Percentiles rank a stretch among this genome's conserved stretches.
Conservation (phyloP, 1,284 basidiomycete genomes). For the Cryptococcus sp. region DNA sequence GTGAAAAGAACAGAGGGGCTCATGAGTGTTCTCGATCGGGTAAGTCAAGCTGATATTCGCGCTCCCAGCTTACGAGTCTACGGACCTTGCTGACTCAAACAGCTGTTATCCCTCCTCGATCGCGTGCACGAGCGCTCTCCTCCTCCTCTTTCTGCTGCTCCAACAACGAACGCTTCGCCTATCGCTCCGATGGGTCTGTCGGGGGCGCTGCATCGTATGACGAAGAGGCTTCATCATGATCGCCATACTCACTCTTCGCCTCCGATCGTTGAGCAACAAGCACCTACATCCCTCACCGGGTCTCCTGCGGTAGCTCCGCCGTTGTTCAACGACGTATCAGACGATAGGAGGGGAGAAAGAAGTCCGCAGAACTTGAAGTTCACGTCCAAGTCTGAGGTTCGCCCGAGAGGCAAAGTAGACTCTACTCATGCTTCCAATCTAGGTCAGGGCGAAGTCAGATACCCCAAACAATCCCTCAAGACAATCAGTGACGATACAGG, state of each 20-base stretch:
- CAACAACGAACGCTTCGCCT: background rate
- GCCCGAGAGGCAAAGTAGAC: too few species aligned
- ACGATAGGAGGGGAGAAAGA: too few species aligned
- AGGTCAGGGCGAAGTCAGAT: too few species aligned
- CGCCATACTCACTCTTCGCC: background rate
- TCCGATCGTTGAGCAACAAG: background rate
- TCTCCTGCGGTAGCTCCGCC: too few species aligned
- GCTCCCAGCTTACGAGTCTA: background rate
- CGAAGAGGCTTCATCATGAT: background rate
- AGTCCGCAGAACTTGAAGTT: too few species aligned
- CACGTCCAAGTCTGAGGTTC: background rate
- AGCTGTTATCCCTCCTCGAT: slow-evolving; percentile 1
- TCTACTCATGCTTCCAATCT: too few species aligned
- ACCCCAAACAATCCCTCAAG: too few species aligned
- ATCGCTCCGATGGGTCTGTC: background rate
- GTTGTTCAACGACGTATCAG: too few species aligned
- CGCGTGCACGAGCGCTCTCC: too few species aligned
- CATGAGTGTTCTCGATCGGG: slow-evolving; percentile 9
- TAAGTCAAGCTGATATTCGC: background rate
- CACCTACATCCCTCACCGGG: too few species aligned
- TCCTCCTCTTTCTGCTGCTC: too few species aligned
- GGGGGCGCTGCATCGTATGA: slow-evolving; percentile 3
- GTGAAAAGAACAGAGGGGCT: slow-evolving; percentile 1
- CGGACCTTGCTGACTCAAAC: background rate
- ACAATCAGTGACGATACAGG: too few species aligned